Conservation (phyloP, 257 asterid species). For the Anisodus tanguticus region DNA sequence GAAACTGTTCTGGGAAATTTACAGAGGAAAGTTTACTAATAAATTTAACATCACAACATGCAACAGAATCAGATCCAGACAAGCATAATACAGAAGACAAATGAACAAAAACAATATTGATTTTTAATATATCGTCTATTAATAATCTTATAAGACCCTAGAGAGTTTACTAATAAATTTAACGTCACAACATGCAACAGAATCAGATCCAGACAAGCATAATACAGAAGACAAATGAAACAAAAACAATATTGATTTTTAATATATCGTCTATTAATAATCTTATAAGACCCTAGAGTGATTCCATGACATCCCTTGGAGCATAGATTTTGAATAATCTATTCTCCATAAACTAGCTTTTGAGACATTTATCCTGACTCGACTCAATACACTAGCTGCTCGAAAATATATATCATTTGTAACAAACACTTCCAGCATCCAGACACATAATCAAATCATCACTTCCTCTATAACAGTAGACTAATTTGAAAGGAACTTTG, state of each 20-base stretch:
- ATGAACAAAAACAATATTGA: conserved; percentile 21
- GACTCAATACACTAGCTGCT: neutral
- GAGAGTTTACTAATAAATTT: neutral
- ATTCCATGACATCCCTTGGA: neutral
- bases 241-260: conserved; percentile 5
- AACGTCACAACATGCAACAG: neutral
- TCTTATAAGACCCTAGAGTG: neutral
- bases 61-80: conserved; percentile 8
- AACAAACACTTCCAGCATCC: neutral
- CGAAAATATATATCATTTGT: neutral
- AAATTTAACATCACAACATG: neutral
- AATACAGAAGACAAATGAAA: conserved; percentile 9
- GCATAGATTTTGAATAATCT: neutral
- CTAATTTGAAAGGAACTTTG: neutral
- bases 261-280: neutral
- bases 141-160: conserved; percentile 13
- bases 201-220: conserved; percentile 1
- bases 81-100: neutral
- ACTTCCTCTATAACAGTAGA: neutral
- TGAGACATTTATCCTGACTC: neutral
- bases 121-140: neutral
- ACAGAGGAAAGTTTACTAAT: neutral
- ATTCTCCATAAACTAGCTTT: neutral
- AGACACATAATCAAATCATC: conserved; percentile 8
- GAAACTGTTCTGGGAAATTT: neutral